A percentile compares a stretch with the other conserved stretches of the same genome.
Conservation (phyloP, 208 protist species). For the Crithidia mellificae region DNA sequence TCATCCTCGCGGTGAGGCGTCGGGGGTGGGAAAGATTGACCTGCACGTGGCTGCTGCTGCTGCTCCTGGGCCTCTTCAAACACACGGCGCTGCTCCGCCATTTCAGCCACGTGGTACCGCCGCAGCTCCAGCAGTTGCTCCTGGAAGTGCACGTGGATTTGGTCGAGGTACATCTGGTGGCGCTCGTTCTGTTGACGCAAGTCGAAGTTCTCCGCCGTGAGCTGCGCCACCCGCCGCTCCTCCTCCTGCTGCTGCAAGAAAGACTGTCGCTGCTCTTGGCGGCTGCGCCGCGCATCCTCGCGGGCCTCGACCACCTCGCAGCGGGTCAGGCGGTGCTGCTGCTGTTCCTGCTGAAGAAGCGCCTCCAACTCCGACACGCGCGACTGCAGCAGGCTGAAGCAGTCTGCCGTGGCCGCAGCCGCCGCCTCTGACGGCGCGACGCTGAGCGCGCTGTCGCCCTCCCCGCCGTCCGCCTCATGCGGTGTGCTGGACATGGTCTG, state of each 20-base stretch:
- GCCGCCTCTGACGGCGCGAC: background rate
- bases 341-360: slow-evolving; percentile 27
- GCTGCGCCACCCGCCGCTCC: slow-evolving; percentile 23
- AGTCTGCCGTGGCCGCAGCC: slow-evolving; percentile 19
- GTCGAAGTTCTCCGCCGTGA: slow-evolving; percentile 30
- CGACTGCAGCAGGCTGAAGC: slow-evolving; percentile 32
- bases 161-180: slow-evolving; percentile 27
- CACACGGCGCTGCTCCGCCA: slow-evolving; percentile 20
- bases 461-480: background rate
- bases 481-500: slow-evolving; percentile 24
- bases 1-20: background rate
- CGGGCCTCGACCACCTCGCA: slow-evolving; percentile 30
- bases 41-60: slow-evolving; percentile 4
- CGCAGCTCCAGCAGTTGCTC: slow-evolving; percentile 27
- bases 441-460: background rate
- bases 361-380: slow-evolving; percentile 30
- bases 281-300: slow-evolving; percentile 31
- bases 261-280: slow-evolving; percentile 31
- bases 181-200: slow-evolving; percentile 28
- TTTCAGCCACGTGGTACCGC: slow-evolving; percentile 14
- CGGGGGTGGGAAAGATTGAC: background rate
- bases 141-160: slow-evolving; percentile 23
- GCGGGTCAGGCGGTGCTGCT: slow-evolving; percentile 32
- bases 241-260: slow-evolving; percentile 36
- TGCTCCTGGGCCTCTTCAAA: slow-evolving; percentile 14